phyloP scores from a whole-genome alignment of 768 basidiomycete genomes.

The Polyporus arcularius region DNA sequence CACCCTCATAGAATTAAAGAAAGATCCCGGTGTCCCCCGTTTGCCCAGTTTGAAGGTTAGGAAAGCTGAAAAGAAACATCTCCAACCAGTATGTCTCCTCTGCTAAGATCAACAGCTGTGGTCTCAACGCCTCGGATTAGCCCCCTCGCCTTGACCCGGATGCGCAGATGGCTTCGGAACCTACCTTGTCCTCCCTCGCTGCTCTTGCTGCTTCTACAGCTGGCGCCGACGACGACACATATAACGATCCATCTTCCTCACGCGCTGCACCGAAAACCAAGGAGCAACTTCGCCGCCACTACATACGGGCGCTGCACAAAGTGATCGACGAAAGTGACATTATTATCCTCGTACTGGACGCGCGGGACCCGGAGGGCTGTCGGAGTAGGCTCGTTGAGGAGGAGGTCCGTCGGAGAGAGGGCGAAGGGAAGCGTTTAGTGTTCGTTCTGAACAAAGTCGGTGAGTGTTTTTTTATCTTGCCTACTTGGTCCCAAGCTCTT shows the following conservation, averaged over 20 bases:
- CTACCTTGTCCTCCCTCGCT: constrained; percentile 64
- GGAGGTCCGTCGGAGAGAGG: constrained; percentile 83
- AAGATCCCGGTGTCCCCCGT: constrained; percentile 87
- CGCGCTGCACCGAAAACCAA: constrained; percentile 49
- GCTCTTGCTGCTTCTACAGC: constrained; percentile 43
- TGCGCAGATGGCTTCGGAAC: constrained; percentile 72
- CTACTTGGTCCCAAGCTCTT: no score
- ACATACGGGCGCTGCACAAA: constrained; percentile 80
- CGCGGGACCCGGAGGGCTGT: constrained; percentile 93
- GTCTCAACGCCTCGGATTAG: constrained; percentile 6
- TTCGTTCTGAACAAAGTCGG: constrained; percentile 98
- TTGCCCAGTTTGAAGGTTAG: constrained; percentile 70
- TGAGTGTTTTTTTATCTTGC: constrained; percentile 34
- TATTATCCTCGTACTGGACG: constrained; percentile 87
- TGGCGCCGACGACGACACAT: constrained; percentile 15
- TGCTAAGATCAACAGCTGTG: not conserved
- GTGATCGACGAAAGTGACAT: constrained; percentile 95
- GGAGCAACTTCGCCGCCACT: constrained; percentile 71
- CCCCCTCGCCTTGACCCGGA: constrained; percentile 47
- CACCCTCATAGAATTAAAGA: constrained; percentile 65
- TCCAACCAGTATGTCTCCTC: constrained; percentile 1
- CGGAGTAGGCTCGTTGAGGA: constrained; percentile 92
- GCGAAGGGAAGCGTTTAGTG: constrained; percentile 88
- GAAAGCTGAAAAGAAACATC: constrained; percentile 48
- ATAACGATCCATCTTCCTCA: constrained; percentile 33